phyloP scores from a whole-genome alignment of 2,329 filamentous ascomycete genomes.

The Scedosporium boydii region DNA sequence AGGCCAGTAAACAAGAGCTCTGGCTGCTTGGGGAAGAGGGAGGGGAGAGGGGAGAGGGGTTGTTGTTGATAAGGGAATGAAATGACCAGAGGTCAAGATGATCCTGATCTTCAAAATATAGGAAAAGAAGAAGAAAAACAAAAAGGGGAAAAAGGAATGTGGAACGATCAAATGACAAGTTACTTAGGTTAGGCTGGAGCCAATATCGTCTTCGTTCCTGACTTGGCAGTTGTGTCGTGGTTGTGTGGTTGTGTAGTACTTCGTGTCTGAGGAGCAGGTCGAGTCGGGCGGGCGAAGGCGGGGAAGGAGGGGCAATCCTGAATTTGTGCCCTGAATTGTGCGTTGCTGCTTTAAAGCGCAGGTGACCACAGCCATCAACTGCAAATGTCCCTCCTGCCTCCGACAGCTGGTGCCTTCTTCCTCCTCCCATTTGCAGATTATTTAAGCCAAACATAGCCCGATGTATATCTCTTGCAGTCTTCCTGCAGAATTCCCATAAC shows the following conservation, averaged over 20 bases:
- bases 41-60: neutral
- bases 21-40: neutral
- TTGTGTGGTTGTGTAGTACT: neutral
- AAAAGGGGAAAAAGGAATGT: neutral
- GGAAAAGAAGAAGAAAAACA: neutral
- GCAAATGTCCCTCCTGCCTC: too few species aligned
- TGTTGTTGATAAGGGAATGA: neutral
- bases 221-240: neutral
- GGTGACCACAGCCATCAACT: neutral
- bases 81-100: neutral
- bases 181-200: neutral
- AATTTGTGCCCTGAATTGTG: constrained; percentile 3
- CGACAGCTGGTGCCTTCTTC: too few species aligned
- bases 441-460: too few species aligned
- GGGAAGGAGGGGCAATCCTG: constrained; percentile 6
- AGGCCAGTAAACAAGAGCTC: constrained; percentile 6
- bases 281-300: neutral
- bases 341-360: neutral
- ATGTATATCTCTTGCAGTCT: too few species aligned
- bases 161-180: neutral
- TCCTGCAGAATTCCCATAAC: too few species aligned
- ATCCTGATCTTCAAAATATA: neutral
- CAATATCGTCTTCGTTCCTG: neutral
- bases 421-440: too few species aligned
- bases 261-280: neutral